Conservation (phyloP, 768 basidiomycete genomes). For the Tulasnella sp. region DNA sequence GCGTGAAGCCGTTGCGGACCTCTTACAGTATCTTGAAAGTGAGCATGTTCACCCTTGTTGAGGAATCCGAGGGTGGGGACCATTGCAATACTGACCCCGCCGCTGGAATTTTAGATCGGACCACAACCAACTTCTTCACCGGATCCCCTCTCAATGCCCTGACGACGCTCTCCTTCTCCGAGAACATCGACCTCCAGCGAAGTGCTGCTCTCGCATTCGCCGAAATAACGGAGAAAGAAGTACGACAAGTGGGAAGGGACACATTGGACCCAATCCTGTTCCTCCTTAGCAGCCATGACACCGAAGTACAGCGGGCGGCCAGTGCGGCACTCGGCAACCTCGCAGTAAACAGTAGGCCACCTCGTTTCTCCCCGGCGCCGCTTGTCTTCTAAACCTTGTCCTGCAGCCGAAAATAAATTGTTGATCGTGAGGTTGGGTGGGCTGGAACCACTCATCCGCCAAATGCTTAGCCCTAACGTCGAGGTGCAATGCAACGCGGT, state of each 20-base stretch:
- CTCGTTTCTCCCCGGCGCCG: background rate
- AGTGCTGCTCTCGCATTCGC: conserved; percentile 98
- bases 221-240: conserved; percentile 99
- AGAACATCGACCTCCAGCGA: conserved; percentile 98
- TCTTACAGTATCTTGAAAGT: conserved; percentile 98
- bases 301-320: conserved; percentile 97
- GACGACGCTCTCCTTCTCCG: conserved; percentile 95
- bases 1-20: conserved; percentile 94
- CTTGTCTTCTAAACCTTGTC: background rate
- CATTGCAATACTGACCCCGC: conserved; percentile 3
- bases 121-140: conserved; percentile 96
- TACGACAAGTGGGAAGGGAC: conserved; percentile 91
- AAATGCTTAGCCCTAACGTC: conserved; percentile 98
- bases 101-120: conserved; percentile 62
- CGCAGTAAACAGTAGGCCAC: conserved; percentile 87
- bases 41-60: conserved; percentile 35
- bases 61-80: background rate
- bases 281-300: conserved; percentile 94
- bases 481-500: conserved; percentile 99
- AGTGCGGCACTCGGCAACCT: conserved; percentile 96
- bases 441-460: conserved; percentile 93
- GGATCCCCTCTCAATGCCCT: conserved; percentile 89
- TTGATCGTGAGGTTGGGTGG: conserved; percentile 98
- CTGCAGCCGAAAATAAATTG: conserved; percentile 92
- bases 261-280: conserved; percentile 98